Evolutionary conservation across 805 yeast species (phyloP), one percentile per base, ranked within the genome.

Genomic region (Spathaspora hagerdaliae): DNA sequence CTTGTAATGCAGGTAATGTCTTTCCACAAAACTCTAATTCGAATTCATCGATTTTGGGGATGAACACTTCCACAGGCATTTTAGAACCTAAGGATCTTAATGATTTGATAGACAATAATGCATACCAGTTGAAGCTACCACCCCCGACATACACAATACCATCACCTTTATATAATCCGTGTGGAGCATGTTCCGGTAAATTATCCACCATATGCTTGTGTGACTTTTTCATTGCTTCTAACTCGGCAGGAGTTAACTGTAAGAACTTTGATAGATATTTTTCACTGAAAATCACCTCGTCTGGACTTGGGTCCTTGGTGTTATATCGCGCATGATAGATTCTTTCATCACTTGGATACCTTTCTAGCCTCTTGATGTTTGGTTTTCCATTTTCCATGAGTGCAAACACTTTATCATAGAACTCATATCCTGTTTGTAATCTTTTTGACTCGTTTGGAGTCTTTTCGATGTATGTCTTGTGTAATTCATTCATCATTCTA

Each of bases 121-220:
- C 79, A 54, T 84, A 72, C 76, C 92, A 83, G 50, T 86, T 81
- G 63, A 81, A 85, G 53, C 77, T 78, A 3, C 91, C 94, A 37
- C 96, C 96, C 32, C 92, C 95, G 27, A 87, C 90, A 55, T 73
- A 81, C 27, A 79, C 92, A 14, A 83, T 73, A 8, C 83, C 87
- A 46, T 75, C 67, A 1, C 83, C 71, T 24, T 56, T 42, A 50
- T 70, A 71, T n/a, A 70, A 53, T 9, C 61, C 60, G 7, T 52
- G 43, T 1, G 75, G 75, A 5, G 72, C 64, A 4, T 35, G 31
- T 1, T 58, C 81, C 5, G 86, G 59, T 15, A 84, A 56, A 31
- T 63, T 65, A 2, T 59, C 58, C 15, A 77, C 72, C 13, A 80
- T 77, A 38, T 55, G 53, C 8, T 52, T 48, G 59, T 84, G 90